Base-by-base conservation (phyloP, 768 basidiomycete species). In the Mycena latifolia region DNA sequence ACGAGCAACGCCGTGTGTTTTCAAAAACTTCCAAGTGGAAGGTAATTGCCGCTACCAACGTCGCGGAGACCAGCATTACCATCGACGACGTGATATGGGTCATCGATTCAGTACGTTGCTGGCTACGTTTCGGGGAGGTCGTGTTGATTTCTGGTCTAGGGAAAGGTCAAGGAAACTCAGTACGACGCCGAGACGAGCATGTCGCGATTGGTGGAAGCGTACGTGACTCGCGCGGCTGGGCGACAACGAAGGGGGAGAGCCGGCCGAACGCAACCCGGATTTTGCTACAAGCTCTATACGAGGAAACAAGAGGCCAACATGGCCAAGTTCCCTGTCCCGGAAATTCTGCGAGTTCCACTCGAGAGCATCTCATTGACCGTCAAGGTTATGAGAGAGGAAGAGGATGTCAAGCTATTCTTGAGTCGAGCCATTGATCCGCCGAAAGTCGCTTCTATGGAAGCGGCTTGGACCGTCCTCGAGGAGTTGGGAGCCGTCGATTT, bases 41-140 rank as follows among this genome's bases (percentile, higher is more conserved):
- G 76, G 86, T 97, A 29, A 89, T 98, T 47, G 93, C 89, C 0
- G 87, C 95, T 0, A 98, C 96, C 4, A 98, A 98, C 73, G 93
- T 98, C 31, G 94, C 94, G 8, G 94, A 96, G 89, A 96, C 94
- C 1, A 94, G 93, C 3, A 92, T 96, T 58, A 96, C 95, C 0
- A 95, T 98, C 61, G 92, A 96, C 71, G 95, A 96, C 71, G 85
- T 96, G 25, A 82, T 92, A 39, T 94, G 92, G 71, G 94, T 96
- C 24, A 84, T 96, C 15, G 95, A 97, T 73, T 80, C 87, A 0
- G 67, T 69, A 41, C 18, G 67, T 65, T 20, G 22, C 39, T 10
- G 22, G 35, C 31, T 24, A 28, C 22, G 20, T 35, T 53, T 4
- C 1, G 24, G 2, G 22, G 20, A n/a, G 20, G 2, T 7, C 5